phyloP scores from a whole-genome alignment of 2,329 filamentous ascomycete species.

The Claviceps africana region DNA sequence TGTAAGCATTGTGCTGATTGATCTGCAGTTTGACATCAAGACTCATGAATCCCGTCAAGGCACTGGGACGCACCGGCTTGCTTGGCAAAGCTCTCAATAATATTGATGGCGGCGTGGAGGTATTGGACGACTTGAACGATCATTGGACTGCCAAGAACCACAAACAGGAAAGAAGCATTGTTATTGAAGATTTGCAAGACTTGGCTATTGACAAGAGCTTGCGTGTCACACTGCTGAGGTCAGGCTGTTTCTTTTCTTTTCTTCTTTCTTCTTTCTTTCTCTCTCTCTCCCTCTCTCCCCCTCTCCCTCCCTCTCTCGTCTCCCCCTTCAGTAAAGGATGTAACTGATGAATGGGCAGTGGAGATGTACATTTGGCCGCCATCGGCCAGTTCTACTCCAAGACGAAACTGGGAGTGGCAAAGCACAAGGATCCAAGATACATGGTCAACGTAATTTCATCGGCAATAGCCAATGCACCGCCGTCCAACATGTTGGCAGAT shows the following conservation, averaged over 20 bases:
- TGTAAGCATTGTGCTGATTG: slow-evolving; percentile 5
- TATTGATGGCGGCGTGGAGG: slow-evolving; percentile 83
- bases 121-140: slow-evolving; percentile 84
- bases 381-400: slow-evolving; percentile 94
- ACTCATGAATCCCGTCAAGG: slow-evolving; percentile 79
- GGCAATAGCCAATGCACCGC: slow-evolving; percentile 84
- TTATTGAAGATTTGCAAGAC: slow-evolving; percentile 85
- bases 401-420: slow-evolving; percentile 61
- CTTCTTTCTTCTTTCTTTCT: neutral
- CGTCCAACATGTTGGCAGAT: slow-evolving; percentile 77
- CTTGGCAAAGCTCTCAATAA: slow-evolving; percentile 73
- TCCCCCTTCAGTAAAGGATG: neutral
- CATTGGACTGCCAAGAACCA: slow-evolving; percentile 96
- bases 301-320: neutral
- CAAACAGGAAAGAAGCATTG: slow-evolving; percentile 73
- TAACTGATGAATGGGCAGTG: slow-evolving; percentile 31
- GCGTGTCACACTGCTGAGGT: slow-evolving; percentile 76
- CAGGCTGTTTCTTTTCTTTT: slow-evolving; percentile 7
- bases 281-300: no score
- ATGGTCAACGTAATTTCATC: slow-evolving; percentile 95
- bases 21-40: slow-evolving; percentile 60
- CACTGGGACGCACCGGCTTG: slow-evolving; percentile 66
- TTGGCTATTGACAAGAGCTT: slow-evolving; percentile 86
- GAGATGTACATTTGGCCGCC: slow-evolving; percentile 85
- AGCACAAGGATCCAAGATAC: slow-evolving; percentile 86